Evolutionary conservation across 495 filamentous ascomycete species (phyloP).

Genomic region (Aspergillus affinis): DNA sequence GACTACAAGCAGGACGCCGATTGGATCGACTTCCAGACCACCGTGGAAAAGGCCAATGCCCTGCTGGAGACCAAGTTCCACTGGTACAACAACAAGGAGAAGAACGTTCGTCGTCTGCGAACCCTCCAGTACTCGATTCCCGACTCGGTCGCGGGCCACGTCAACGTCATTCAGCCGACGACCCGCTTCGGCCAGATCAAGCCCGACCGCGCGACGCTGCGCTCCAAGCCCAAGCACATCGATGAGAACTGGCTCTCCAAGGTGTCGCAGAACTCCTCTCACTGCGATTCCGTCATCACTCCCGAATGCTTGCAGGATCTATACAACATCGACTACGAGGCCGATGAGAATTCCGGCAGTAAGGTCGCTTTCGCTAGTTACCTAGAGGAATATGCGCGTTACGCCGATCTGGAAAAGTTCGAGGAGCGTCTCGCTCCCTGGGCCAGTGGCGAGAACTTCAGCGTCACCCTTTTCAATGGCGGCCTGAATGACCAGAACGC

Average conservation of each 20-base stretch:
- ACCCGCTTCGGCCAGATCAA: conserved; percentile 54
- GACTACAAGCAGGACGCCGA: conserved; percentile 56
- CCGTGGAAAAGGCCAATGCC: conserved; percentile 52
- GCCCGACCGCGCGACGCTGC: conserved; percentile 34
- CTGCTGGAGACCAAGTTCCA: conserved; percentile 58
- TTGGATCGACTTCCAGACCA: conserved; percentile 59
- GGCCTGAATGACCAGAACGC: conserved; percentile 53
- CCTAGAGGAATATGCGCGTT: conserved; percentile 64
- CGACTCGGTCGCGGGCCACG: conserved; percentile 41
- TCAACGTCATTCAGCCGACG: conserved; percentile 57
- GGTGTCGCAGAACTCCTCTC: conserved; percentile 18
- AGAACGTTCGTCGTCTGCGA: conserved; percentile 48
- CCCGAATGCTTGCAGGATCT: conserved; percentile 60
- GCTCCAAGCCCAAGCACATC: conserved; percentile 25
- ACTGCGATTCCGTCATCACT: conserved; percentile 51
- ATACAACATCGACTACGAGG: conserved; percentile 58
- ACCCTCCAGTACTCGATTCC: conserved; percentile 63
- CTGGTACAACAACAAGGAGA: conserved; percentile 46
- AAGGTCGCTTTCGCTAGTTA: conserved; percentile 67
- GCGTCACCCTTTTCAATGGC: conserved; percentile 57
- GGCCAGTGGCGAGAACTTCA: conserved; percentile 61
- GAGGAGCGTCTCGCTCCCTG: conserved; percentile 52
- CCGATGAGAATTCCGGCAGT: conserved; percentile 33
- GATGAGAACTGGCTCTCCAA: conserved; percentile 24
- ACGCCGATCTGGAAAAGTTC: conserved; percentile 58